phyloP scores from a whole-genome alignment of 1,139 yeast genomes.

The Scheffersomyces insectosa region DNA sequence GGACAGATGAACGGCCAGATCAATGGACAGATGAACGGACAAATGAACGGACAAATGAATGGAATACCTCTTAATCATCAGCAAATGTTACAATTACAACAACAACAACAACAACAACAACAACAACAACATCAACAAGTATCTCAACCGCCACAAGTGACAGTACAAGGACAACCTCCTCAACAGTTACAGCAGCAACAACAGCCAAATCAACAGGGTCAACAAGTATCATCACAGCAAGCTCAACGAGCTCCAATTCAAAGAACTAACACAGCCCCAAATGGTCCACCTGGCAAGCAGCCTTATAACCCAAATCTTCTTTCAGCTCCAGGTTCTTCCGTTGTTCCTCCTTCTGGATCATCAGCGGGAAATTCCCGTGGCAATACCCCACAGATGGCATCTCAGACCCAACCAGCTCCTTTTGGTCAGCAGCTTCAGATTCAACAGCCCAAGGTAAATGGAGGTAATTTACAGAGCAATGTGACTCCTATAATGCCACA shows the following conservation, averaged over 20 bases:
- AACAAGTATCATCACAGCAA: slow-evolving; percentile 5
- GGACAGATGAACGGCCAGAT: too few relatives aligned
- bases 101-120: slow-evolving; percentile 7
- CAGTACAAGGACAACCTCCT: slow-evolving; percentile 12
- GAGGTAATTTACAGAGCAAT: slow-evolving; percentile 7
- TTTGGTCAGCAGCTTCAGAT: slow-evolving; percentile 6
- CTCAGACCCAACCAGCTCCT: slow-evolving; percentile 22
- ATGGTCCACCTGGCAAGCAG: background rate
- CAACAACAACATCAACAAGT: slow-evolving; percentile 9
- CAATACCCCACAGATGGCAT: slow-evolving; percentile 31
- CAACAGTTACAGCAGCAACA: slow-evolving; percentile 14
- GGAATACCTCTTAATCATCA: background rate
- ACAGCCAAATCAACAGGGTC: slow-evolving; percentile 9
- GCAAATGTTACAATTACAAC: background rate
- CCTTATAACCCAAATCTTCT: slow-evolving; percentile 10
- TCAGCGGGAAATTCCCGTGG: slow-evolving; percentile 25
- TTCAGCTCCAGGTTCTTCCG: slow-evolving; percentile 28
- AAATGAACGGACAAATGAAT: too few relatives aligned
- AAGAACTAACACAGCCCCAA: slow-evolving; percentile 6
- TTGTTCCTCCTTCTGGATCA: slow-evolving; percentile 18
- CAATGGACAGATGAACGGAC: too few relatives aligned
- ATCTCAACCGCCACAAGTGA: slow-evolving; percentile 15
- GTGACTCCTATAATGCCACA: slow-evolving; percentile 11
- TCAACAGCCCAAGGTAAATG: slow-evolving; percentile 7
- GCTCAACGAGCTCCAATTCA: slow-evolving; percentile 10